phyloP scores from a whole-genome alignment of 257 asterid genomes.

The Lithospermum erythrorhizon region DNA sequence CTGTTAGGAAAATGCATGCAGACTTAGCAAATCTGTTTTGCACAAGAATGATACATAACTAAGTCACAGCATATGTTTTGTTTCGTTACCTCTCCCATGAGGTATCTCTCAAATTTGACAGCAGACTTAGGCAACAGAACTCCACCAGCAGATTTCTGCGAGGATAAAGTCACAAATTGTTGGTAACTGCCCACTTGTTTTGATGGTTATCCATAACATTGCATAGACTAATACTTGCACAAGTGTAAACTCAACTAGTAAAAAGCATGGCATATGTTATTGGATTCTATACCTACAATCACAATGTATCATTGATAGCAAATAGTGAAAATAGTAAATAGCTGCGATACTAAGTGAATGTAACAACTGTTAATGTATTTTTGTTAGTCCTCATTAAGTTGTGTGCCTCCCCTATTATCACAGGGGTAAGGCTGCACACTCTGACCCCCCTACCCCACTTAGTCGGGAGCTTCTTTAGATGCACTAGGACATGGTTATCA shows the following conservation, averaged over 20 bases:
- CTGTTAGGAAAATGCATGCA: slow-evolving; percentile 18
- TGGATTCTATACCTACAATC: background rate
- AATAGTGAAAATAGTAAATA: too few species aligned
- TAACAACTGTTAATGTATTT: too few species aligned
- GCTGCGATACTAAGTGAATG: background rate
- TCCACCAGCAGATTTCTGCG: slow-evolving; percentile 93
- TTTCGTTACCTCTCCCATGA: slow-evolving; percentile 74
- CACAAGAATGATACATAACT: background rate
- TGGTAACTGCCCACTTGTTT: background rate
- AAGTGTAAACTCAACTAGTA: background rate
- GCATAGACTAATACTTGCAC: background rate
- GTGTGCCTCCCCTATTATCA: too few species aligned
- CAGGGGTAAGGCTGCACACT: too few species aligned
- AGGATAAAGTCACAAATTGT: background rate
- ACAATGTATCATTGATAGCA: too few species aligned
- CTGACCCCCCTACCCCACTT: too few species aligned
- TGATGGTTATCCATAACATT: background rate
- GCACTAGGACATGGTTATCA: too few species aligned
- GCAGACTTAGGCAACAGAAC: slow-evolving; percentile 85
- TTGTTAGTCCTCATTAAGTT: too few species aligned
- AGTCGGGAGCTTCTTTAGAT: too few species aligned
- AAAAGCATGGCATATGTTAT: background rate
- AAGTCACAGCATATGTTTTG: background rate
- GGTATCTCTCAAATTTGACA: slow-evolving; percentile 78
- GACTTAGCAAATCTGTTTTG: background rate